Base-by-base conservation (phyloP, 176 grass and related monocot species). In the Avena atlantica region DNA sequence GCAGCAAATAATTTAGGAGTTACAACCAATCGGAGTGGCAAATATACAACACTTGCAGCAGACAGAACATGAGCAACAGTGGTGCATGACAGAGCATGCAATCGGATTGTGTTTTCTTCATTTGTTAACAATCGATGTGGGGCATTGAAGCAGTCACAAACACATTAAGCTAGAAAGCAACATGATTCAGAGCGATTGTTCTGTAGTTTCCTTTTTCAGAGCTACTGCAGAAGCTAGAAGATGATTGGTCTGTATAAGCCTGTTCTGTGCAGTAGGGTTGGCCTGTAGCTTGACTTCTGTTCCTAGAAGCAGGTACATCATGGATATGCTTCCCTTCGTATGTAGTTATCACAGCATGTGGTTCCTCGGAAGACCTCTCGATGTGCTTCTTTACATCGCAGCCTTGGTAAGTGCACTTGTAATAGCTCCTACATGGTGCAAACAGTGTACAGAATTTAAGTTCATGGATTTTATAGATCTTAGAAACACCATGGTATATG, bases 301-400 rank as follows among this genome's bases (percentile, higher is more conserved):
- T 90, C 61, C 84, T 78, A 45, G 84, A 65, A 73, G 40, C 63
- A 66, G 93, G 93, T 19, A 92, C 77, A 48, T 92, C 90, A 73
- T 94, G 90, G 55, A 88, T 94, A 74, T 94, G 93, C 75, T 90
- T 94, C 67, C 93, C 93, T 61, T 94, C 90, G 36, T 94, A 94
- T 83, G 93, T 94, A 70, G 93, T 94, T 85, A 94, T 90, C 56
- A 94, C 93, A 76, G 87, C 86, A 73, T 79, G 70, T 49, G 90
- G 85, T 78, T 92, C 93, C 75, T 89, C n/a, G 11, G 81, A 58
- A 68, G 90, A 87, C 88, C 90, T 87, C 80, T 94, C 90, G 13
- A 92, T 79, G 76, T 94, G 93, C 57, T 90, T 94, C 82, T 87
- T 94, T 40, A 92, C 93, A 47, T 80, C 84, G 29, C 90, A 94